Conservation (phyloP, 2,329 filamentous ascomycete genomes). For the Pyricularia grisea region DNA sequence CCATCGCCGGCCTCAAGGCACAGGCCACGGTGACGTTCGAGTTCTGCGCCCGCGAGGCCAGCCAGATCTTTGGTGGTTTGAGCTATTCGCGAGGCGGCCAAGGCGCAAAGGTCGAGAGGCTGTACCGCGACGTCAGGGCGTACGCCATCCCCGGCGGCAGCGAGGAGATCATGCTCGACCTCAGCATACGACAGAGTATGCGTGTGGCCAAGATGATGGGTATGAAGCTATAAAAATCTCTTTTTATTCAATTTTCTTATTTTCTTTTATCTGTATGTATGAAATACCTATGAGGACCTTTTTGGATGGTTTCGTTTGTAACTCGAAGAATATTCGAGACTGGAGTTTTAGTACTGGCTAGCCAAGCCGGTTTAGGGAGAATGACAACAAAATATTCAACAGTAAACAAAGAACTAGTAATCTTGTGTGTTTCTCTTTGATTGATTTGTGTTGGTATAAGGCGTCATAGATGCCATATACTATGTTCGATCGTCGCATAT, state of each 20-base stretch:
- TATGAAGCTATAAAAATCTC: constrained; percentile 68
- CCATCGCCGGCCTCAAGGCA: constrained; percentile 89
- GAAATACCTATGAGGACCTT: background rate
- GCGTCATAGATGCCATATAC: background rate
- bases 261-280: background rate
- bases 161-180: constrained; percentile 97
- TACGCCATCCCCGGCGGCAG: constrained; percentile 94
- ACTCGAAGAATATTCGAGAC: background rate
- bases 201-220: constrained; percentile 80
- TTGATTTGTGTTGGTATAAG: background rate
- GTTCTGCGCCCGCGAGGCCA: constrained; percentile 93
- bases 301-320: background rate
- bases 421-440: background rate
- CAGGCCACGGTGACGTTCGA: constrained; percentile 92
- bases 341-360: background rate
- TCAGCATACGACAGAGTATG: constrained; percentile 78
- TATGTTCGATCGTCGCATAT: background rate
- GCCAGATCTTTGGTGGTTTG: constrained; percentile 93
- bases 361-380: background rate
- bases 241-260: background rate
- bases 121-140: constrained; percentile 91
- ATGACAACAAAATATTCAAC: background rate
- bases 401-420: background rate
- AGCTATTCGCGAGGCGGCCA: constrained; percentile 90
- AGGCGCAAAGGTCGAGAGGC: constrained; percentile 86